phyloP scores from a whole-genome alignment of 163 green algal species.

The Scenedesmus sp. region DNA sequence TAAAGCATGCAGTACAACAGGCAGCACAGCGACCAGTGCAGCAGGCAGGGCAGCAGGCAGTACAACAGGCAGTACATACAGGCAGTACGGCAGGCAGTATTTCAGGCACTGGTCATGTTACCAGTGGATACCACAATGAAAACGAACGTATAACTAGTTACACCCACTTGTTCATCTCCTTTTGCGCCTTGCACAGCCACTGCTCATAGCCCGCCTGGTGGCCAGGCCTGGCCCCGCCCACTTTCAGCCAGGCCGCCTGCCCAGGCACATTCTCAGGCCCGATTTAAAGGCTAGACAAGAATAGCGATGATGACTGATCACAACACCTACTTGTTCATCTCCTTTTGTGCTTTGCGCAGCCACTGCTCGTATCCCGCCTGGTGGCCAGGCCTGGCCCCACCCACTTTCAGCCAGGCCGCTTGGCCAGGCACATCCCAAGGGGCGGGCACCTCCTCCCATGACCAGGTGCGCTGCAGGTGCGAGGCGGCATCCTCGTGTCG shows the following conservation, averaged over 20 bases:
- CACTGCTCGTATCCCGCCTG: not conserved
- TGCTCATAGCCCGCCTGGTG: not conserved
- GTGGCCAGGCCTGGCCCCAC: not conserved
- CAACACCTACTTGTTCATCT: not conserved
- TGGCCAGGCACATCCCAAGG: not conserved
- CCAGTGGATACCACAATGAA: too few relatives aligned
- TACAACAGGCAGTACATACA: not conserved
- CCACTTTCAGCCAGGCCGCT: not conserved
- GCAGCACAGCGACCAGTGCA: too few relatives aligned
- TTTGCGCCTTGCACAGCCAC: not conserved
- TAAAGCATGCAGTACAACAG: too few relatives aligned
- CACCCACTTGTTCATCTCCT: too few relatives aligned
- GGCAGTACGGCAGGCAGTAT: not conserved
- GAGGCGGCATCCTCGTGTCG: not conserved
- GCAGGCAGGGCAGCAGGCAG: too few relatives aligned
- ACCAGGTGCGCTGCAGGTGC: not conserved
- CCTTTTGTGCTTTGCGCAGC: conserved; percentile 3
- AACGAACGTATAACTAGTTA: too few relatives aligned
- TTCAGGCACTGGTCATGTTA: not conserved
- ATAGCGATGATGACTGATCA: too few relatives aligned
- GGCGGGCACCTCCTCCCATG: not conserved
- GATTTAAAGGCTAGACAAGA: too few relatives aligned
- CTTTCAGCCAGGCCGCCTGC: not conserved
- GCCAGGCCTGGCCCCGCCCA: not conserved
- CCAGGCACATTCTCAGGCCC: not conserved